Percentiles rank a stretch among this genome's conserved stretches.
Conservation (phyloP, 345 rosid genomes). For the Isatis tinctoria region DNA sequence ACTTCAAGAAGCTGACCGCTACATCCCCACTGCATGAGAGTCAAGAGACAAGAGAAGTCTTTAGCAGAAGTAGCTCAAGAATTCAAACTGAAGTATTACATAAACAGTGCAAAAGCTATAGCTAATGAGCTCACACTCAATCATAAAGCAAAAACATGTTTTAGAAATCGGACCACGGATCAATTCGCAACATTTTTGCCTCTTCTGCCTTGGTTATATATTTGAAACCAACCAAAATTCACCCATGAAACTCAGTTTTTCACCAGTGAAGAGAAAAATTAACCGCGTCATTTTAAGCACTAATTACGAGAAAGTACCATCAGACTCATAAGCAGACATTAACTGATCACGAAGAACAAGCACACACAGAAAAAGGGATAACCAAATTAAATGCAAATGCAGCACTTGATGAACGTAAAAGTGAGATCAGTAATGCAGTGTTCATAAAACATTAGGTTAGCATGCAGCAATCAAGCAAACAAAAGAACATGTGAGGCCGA, state of each 20-base stretch:
- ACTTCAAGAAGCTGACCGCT: constrained; percentile 78
- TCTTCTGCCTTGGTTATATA: neutral
- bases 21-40: constrained; percentile 72
- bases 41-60: constrained; percentile 17
- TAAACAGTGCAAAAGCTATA: constrained; percentile 12
- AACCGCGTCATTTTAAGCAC: neutral
- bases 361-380: neutral
- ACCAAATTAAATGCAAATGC: neutral
- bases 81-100: neutral
- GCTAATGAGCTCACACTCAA: neutral
- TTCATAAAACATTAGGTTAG: neutral
- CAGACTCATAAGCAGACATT: neutral
- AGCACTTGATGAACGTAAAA: neutral
- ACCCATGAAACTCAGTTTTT: constrained; percentile 11
- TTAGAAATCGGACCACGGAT: neutral
- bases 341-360: constrained; percentile 1
- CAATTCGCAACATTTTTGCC: neutral
- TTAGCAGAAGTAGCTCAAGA: constrained; percentile 15
- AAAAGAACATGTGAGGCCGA: neutral
- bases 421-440: neutral
- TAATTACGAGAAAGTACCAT: neutral
- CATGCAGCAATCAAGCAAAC: constrained; percentile 9
- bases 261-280: neutral
- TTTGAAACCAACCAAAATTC: neutral
- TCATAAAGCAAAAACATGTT: neutral